Conservation (phyloP, 768 basidiomycete genomes). For the Boletus vermiculosoides region DNA sequence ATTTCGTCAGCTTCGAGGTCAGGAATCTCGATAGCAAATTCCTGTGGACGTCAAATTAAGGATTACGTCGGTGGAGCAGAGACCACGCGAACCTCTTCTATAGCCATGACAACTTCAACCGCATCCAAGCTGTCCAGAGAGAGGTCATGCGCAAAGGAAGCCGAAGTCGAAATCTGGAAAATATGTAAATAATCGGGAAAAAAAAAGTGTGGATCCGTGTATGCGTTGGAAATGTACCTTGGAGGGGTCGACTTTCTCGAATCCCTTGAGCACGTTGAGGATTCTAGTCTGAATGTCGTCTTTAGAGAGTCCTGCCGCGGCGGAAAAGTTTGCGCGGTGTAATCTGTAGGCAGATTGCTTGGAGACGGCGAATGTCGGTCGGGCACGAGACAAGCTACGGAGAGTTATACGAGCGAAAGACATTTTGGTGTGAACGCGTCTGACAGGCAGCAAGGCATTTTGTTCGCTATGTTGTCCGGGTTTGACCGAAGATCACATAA, state of each 20-base stretch:
- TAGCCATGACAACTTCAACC: constrained; percentile 98
- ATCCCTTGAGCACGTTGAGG: constrained; percentile 31
- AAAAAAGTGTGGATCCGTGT: constrained; percentile 4
- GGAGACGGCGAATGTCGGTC: constrained; percentile 30
- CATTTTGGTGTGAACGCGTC: constrained; percentile 32
- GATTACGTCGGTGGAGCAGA: constrained; percentile 2
- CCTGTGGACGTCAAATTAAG: constrained; percentile 45
- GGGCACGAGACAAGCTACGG: constrained; percentile 27
- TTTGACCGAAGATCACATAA: constrained; percentile 22
- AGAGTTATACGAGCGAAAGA: constrained; percentile 36
- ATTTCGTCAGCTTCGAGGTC: constrained; percentile 96
- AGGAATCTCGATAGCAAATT: constrained; percentile 97
- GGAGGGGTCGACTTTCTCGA: constrained; percentile 29
- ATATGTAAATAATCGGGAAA: constrained; percentile 28
- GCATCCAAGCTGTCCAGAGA: constrained; percentile 88
- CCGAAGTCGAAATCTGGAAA: constrained; percentile 59
- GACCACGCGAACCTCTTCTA: constrained; percentile 71
- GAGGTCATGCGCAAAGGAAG: constrained; percentile 54
- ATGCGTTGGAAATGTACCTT: constrained; percentile 23
- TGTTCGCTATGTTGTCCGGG: constrained; percentile 17
- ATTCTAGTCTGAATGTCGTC: constrained; percentile 26
- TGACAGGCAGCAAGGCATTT: background rate
- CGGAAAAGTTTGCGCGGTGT: constrained; percentile 33
- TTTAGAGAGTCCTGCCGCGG: constrained; percentile 23
- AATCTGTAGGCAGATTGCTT: constrained; percentile 31